These are phyloP conservation scores for Agastache rugosa DNA, from an alignment of 257 asterid genomes.

Conservation along the genomic window DNA sequence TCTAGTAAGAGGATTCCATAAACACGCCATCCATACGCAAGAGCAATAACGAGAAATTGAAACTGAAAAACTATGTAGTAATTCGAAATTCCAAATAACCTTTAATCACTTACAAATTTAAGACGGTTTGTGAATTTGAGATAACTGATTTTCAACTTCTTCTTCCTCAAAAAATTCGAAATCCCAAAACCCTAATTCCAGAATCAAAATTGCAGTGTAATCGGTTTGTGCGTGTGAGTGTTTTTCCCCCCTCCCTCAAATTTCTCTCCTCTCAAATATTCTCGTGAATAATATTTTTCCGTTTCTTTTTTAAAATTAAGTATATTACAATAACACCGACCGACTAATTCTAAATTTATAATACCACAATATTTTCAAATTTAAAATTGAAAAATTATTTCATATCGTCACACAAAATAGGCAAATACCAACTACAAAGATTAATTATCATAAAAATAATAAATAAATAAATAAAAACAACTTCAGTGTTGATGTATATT, in stretches of 20 bases:
- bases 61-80: slow-evolving; percentile 1
- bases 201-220: slow-evolving; percentile 26
- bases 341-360: no score
- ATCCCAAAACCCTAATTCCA: slow-evolving; percentile 37
- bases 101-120: slow-evolving; percentile 28
- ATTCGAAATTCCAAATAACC: neutral
- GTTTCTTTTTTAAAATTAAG: no score
- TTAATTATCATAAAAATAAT: no score
- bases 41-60: neutral
- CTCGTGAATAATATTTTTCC: no score
- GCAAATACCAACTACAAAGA: no score
- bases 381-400: neutral
- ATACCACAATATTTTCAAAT: neutral
- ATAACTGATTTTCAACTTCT: neutral
- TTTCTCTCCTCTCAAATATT: neutral
- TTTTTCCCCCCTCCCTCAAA: neutral
- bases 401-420: no score
- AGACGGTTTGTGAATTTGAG: slow-evolving; percentile 19
- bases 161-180: neutral
- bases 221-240: neutral
- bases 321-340: no score
- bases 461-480: no score
- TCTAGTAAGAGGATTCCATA: neutral
- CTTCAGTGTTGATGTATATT: no score
- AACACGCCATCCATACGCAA: slow-evolving; percentile 25